A percentile compares a stretch with the other conserved stretches of the same genome.
Conservation (phyloP, 495 filamentous ascomycete species). For the Hypoxylon intermedium region DNA sequence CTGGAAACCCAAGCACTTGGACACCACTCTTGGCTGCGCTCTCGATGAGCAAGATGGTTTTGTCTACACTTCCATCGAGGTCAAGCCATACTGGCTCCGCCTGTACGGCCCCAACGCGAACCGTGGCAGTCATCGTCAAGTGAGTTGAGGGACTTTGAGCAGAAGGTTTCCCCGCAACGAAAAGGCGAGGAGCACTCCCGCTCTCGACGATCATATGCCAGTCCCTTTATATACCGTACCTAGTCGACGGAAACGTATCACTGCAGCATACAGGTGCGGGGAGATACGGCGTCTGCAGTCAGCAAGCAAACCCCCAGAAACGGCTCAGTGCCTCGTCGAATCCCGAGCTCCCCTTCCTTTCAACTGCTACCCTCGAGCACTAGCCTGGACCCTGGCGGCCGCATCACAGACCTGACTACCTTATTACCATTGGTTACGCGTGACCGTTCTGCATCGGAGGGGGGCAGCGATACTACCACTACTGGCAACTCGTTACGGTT, state of each 20-base stretch:
- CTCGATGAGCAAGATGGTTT: conserved; percentile 59
- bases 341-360: conserved; percentile 24
- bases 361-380: conserved; percentile 11
- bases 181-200: not conserved
- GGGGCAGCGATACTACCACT: conserved; percentile 21
- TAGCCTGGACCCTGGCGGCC: conserved; percentile 15
- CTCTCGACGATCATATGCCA: conserved; percentile 21
- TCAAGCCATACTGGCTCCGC: conserved; percentile 65
- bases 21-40: conserved; percentile 59
- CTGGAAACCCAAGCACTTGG: conserved; percentile 61
- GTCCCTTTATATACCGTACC: conserved; percentile 25
- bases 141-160: not conserved
- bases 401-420: conserved; percentile 21
- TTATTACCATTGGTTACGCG: conserved; percentile 12
- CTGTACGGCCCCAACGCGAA: conserved; percentile 57
- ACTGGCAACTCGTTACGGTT: not conserved
- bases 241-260: conserved; percentile 26
- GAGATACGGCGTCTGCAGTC: conserved; percentile 39
- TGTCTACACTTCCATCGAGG: conserved; percentile 55
- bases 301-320: conserved; percentile 37
- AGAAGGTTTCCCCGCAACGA: not conserved
- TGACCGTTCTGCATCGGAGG: conserved; percentile 3
- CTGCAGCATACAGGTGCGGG: conserved; percentile 37
- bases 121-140: conserved; percentile 31
- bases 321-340: conserved; percentile 26